Evolutionary conservation across 495 filamentous ascomycete genomes (phyloP).

Genomic region (Neohortaea acidophila): DNA sequence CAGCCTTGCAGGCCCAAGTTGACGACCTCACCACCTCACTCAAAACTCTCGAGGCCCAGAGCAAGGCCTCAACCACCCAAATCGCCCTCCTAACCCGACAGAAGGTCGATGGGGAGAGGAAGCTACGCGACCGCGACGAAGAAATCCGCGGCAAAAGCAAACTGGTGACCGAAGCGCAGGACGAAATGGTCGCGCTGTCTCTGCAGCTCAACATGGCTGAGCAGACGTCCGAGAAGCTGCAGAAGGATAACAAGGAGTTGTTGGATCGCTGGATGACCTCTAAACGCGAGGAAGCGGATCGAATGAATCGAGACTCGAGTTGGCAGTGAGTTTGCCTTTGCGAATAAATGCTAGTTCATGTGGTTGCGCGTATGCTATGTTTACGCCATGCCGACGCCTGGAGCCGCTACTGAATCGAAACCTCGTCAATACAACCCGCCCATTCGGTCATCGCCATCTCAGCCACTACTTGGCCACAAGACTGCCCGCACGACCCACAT

Average conservation of each 20-base stretch:
- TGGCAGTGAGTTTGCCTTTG: slow-evolving; percentile 15
- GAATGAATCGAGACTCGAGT: slow-evolving; percentile 53
- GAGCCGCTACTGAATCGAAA: too few species aligned
- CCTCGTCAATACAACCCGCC: too few species aligned
- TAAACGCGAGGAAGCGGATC: slow-evolving; percentile 72
- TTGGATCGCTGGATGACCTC: slow-evolving; percentile 82
- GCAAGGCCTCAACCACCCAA: slow-evolving; percentile 31
- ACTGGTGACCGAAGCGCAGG: slow-evolving; percentile 73
- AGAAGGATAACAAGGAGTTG: slow-evolving; percentile 74
- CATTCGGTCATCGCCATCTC: too few species aligned
- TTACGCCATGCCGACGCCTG: too few species aligned
- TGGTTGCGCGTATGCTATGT: too few species aligned
- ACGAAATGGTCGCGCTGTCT: slow-evolving; percentile 72
- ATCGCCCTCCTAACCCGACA: slow-evolving; percentile 50
- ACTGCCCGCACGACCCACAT: too few species aligned
- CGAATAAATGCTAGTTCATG: too few species aligned
- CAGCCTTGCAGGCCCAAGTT: slow-evolving; percentile 21
- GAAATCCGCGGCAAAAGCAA: slow-evolving; percentile 71
- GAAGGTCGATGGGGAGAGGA: slow-evolving; percentile 40
- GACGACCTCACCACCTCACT: slow-evolving; percentile 19
- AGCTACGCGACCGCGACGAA: slow-evolving; percentile 65
- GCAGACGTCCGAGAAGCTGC: slow-evolving; percentile 47
- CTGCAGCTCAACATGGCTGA: slow-evolving; percentile 80
- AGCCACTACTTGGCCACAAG: too few species aligned
- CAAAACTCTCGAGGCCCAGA: slow-evolving; percentile 21